phyloP scores from a whole-genome alignment of 2,329 filamentous ascomycete species.

The Fonsecaea nubica region DNA sequence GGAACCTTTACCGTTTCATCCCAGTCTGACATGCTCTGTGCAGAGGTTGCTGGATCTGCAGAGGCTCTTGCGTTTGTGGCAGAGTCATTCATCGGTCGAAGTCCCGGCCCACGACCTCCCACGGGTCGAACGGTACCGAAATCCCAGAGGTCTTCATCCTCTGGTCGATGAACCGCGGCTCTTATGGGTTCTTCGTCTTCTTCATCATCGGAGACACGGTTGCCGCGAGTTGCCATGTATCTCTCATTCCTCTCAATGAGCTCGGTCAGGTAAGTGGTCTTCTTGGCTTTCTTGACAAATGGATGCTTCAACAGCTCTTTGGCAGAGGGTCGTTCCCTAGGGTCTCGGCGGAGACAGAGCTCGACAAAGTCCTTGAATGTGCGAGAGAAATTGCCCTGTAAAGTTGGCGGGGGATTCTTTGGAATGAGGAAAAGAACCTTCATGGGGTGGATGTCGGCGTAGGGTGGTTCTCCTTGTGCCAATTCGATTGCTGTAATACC shows the following conservation, averaged over 20 bases:
- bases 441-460: constrained; percentile 97
- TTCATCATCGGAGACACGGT: constrained; percentile 71
- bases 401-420: constrained; percentile 83
- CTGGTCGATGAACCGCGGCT: constrained; percentile 56
- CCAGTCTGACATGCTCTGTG: constrained; percentile 44
- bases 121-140: constrained; percentile 92
- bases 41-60: constrained; percentile 56
- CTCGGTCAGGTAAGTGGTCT: constrained; percentile 95
- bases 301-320: constrained; percentile 86
- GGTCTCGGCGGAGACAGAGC: constrained; percentile 84
- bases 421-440: constrained; percentile 96
- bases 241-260: constrained; percentile 88
- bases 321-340: constrained; percentile 83
- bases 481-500: constrained; percentile 93
- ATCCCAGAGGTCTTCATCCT: constrained; percentile 93
- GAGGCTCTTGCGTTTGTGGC: constrained; percentile 76
- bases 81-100: constrained; percentile 78
- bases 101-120: constrained; percentile 68
- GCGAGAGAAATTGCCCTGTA: constrained; percentile 82
- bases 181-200: constrained; percentile 51
- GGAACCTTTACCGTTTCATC: constrained; percentile 51
- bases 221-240: constrained; percentile 82
- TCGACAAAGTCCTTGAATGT: constrained; percentile 85
- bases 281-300: constrained; percentile 89
- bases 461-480: constrained; percentile 89